Base-by-base conservation (phyloP, 768 basidiomycete genomes). In the Suillus variegatus region DNA sequence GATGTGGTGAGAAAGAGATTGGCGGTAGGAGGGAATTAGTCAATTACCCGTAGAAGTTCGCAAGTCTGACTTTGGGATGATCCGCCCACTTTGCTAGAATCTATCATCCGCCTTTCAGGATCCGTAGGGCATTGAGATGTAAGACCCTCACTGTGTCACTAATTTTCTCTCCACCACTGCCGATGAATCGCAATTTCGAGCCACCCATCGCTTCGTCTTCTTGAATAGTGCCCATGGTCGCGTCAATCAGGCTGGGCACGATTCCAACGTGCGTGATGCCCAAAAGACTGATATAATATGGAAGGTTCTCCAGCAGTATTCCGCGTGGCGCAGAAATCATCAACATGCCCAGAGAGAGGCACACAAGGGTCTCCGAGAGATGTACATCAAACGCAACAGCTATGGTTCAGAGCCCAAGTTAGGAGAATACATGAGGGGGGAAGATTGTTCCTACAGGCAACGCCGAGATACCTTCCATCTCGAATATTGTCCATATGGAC, bases 311-410 rank as follows among this genome's bases (percentile, higher is more conserved):
- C 28, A 83, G 75, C 43, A 78, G 69, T 54, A 77, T 64, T 7
- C 71, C 67, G 20, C 84, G 78, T 41, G 76, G 79, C 14, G 81
- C 82, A 62, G 79, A 81, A 58, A 82, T 64, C 20, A 84, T 69
- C 8, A 81, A 77, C 73, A 82, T 81, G n/a, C 84, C 82, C 12
- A 84, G 71, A 13, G 78, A 77, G 16, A 81, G 72, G 1, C 80
- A 72, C 16, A 81, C 71, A 55, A 84, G 70, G 36, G 81, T 79
- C 68, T 85, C 84, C 6, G 77, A 76, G 36, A 85, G 56, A 70
- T 85, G 84, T 0, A 85, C 84, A 63, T 85, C 84, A 67, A 85
- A 85, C 13, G 84, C 84, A 58, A 84, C 79, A 18, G 84, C 84
- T 85, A 65, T 16, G 32, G 20, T 36, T 38, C n/a, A 22, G 20